Evolutionary conservation across 129 eudicot species (phyloP).

Genomic region (Saposhnikovia divaricata): DNA sequence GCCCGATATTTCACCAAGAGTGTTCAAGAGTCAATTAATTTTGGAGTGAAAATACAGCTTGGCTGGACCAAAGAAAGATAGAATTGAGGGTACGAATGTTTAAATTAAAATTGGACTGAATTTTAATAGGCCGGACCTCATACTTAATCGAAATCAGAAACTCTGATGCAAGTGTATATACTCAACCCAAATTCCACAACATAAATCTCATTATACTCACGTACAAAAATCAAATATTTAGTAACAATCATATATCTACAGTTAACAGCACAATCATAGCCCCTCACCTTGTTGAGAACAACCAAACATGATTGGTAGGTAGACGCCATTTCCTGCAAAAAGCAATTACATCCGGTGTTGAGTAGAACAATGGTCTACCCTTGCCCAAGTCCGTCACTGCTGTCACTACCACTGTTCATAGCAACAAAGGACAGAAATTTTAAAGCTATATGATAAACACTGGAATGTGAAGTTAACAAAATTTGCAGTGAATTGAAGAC

Average conservation of each 20-base stretch:
- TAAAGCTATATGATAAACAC: slow-evolving; percentile 8
- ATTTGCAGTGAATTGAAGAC: not conserved
- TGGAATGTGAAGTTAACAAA: not conserved
- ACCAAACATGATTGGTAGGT: slow-evolving; percentile 95
- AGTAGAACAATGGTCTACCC: slow-evolving; percentile 91
- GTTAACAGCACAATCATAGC: slow-evolving; percentile 2
- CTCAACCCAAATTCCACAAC: not conserved
- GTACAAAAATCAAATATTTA: not conserved
- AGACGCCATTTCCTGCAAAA: slow-evolving; percentile 97
- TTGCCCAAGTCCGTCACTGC: slow-evolving; percentile 87
- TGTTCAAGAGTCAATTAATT: not conserved
- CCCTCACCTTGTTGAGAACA: slow-evolving; percentile 86
- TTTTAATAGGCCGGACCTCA: not conserved
- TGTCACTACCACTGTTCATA: slow-evolving; percentile 75
- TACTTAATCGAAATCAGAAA: not conserved
- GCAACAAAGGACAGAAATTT: slow-evolving; percentile 10
- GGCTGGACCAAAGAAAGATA: not conserved
- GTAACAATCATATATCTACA: not conserved
- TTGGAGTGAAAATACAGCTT: not conserved
- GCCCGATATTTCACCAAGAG: not conserved
- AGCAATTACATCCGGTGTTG: slow-evolving; percentile 85
- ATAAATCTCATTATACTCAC: not conserved
- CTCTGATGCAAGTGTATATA: not conserved
- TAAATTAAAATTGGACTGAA: not conserved
- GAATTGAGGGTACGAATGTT: not conserved